phyloP scores from a whole-genome alignment of 345 rosid genomes.

The Salix caprea region DNA sequence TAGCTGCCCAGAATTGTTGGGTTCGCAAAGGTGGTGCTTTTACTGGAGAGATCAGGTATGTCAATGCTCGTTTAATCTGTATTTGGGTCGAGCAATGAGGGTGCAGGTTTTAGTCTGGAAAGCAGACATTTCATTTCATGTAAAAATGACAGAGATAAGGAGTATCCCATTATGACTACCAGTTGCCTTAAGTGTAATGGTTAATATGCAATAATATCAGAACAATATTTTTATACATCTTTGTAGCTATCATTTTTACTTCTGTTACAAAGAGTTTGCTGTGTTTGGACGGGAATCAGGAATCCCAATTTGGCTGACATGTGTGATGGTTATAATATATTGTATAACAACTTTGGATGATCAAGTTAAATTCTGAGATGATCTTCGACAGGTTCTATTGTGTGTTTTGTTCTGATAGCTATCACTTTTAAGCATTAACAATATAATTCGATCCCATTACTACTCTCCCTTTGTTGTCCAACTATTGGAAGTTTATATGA shows the following conservation, averaged over 20 bases:
- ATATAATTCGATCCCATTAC: not conserved
- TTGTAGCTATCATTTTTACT: not conserved
- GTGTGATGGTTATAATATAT: not conserved
- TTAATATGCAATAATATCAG: not conserved
- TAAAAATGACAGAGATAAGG: not conserved
- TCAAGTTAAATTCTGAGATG: not conserved
- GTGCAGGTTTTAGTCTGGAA: not conserved
- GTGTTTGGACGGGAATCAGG: not conserved
- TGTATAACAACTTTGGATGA: not conserved
- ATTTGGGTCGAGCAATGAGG: not conserved
- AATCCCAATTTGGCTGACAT: not conserved
- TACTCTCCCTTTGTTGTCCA: not conserved
- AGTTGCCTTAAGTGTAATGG: not conserved
- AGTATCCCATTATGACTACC: not conserved
- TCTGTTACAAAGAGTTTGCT: not conserved
- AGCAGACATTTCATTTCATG: not conserved
- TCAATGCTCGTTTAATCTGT: not conserved
- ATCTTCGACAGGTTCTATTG: not conserved
- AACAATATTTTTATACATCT: not conserved
- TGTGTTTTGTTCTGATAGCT: not conserved
- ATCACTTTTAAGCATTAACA: not conserved
- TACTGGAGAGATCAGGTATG: constrained; percentile 68
- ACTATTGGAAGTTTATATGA: not conserved
- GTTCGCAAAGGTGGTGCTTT: constrained; percentile 68
- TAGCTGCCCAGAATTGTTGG: constrained; percentile 73